Conservation (phyloP, 2,329 filamentous ascomycete genomes). For the Coleophoma crateriformis region DNA sequence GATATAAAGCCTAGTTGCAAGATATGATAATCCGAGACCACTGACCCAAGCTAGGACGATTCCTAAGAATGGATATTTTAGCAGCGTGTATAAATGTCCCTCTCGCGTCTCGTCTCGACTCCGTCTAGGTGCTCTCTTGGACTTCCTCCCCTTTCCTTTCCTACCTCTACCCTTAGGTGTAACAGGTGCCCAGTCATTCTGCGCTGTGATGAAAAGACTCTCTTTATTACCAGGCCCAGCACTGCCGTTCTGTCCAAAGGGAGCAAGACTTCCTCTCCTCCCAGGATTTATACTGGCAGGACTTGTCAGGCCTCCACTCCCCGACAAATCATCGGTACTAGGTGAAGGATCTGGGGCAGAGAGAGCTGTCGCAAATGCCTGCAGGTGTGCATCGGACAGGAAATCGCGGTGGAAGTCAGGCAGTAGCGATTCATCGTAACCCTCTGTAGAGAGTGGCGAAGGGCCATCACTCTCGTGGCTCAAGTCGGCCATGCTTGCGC, state of each 20-base stretch:
- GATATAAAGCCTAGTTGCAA: conserved; percentile 82
- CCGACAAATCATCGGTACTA: conserved; percentile 44
- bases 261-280: not conserved
- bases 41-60: conserved; percentile 77
- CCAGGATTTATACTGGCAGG: conserved; percentile 8
- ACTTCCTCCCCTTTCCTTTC: conserved; percentile 26
- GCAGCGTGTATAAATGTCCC: conserved; percentile 79
- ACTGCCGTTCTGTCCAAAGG: not conserved
- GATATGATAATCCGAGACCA: conserved; percentile 67
- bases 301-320: not conserved
- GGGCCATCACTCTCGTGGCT: conserved; percentile 38
- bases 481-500: conserved; percentile 23
- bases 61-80: conserved; percentile 88
- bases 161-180: conserved; percentile 40
- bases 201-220: conserved; percentile 68
- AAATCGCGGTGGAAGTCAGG: conserved; percentile 82
- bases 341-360: conserved; percentile 73
- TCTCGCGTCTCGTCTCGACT: conserved; percentile 90
- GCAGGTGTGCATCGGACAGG: conserved; percentile 64
- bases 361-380: conserved; percentile 75
- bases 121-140: conserved; percentile 27
- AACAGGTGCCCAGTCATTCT: conserved; percentile 94
- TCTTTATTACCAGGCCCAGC: conserved; percentile 6
- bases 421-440: conserved; percentile 63
- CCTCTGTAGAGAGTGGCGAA: conserved; percentile 54